These are phyloP conservation scores for Kuraishia ogatae DNA, from an alignment of 805 yeast genomes.

Conservation along the genomic window DNA sequence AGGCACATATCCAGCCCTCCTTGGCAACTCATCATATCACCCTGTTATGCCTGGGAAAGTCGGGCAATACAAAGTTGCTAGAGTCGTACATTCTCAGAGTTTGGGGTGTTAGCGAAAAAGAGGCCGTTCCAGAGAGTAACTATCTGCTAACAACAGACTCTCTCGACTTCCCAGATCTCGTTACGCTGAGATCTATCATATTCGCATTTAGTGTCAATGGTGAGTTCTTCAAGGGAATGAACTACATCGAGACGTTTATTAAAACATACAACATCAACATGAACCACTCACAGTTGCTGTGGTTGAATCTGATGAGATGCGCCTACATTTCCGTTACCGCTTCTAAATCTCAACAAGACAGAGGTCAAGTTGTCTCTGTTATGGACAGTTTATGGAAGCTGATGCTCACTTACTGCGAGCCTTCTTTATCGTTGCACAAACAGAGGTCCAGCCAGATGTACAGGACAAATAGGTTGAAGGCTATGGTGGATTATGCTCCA, in stretches of 20 bases:
- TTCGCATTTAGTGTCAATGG: conserved; percentile 20
- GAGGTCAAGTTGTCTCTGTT: conserved; percentile 15
- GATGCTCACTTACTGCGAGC: background rate
- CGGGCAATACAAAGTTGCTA: conserved; percentile 15
- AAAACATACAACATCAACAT: conserved; percentile 12
- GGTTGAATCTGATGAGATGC: conserved; percentile 17
- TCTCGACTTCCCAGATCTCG: conserved; percentile 16
- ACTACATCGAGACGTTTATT: conserved; percentile 14
- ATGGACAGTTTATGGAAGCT: conserved; percentile 10
- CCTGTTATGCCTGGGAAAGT: conserved; percentile 18
- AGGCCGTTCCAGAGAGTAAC: background rate
- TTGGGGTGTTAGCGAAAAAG: conserved; percentile 17
- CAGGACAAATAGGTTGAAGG: background rate
- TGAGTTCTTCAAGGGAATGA: conserved; percentile 18
- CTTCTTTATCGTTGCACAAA: background rate
- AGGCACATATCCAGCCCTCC: background rate
- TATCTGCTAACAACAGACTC: conserved; percentile 1
- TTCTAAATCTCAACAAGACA: conserved; percentile 10
- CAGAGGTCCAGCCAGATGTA: background rate
- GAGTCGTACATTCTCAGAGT: conserved; percentile 14
- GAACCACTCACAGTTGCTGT: conserved; percentile 13
- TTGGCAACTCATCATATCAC: conserved; percentile 9
- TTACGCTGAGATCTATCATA: conserved; percentile 17
- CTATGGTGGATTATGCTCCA: background rate
- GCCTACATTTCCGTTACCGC: conserved; percentile 14